phyloP scores from a whole-genome alignment of 352 stramenopile species.

The Globisporangium parvum region DNA sequence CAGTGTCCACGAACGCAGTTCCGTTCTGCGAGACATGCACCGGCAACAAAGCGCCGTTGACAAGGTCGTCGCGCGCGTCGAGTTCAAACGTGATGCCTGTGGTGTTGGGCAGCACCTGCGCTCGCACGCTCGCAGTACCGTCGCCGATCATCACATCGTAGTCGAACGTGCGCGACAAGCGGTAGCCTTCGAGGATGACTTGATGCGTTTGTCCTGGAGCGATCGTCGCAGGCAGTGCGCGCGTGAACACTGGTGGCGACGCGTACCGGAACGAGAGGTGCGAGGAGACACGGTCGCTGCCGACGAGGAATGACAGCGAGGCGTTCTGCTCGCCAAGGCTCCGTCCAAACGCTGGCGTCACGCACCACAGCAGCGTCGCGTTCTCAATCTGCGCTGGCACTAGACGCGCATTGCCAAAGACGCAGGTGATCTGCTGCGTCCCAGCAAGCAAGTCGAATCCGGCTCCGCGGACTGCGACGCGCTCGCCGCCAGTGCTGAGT shows the following conservation, averaged over 20 bases:
- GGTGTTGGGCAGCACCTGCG: not conserved
- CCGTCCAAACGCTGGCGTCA: not conserved
- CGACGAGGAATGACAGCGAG: conserved; percentile 4
- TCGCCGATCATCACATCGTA: not conserved
- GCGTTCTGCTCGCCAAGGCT: not conserved
- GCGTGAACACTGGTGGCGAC: not conserved
- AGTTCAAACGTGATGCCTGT: not conserved
- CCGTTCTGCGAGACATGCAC: not conserved
- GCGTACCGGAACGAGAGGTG: not conserved
- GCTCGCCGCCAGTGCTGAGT: not conserved
- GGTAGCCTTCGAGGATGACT: not conserved
- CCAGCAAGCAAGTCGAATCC: conserved; percentile 11
- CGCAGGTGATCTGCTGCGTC: conserved; percentile 2
- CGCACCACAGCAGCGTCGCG: not conserved
- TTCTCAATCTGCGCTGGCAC: conserved; percentile 4
- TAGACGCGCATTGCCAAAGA: conserved; percentile 2
- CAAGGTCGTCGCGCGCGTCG: not conserved
- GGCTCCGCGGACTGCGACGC: conserved; percentile 17
- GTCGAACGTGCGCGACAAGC: not conserved
- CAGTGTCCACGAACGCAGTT: not conserved
- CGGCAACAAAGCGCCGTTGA: not conserved
- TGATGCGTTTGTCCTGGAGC: not conserved
- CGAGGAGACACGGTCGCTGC: not conserved
- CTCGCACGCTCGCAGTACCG: not conserved
- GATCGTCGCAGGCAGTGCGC: conserved; percentile 1